Percentiles rank a stretch among this genome's conserved stretches.
Evolutionary conservation across 2,329 filamentous ascomycete genomes (phyloP).

Genomic region (Pseudofabraea citricarpa): DNA sequence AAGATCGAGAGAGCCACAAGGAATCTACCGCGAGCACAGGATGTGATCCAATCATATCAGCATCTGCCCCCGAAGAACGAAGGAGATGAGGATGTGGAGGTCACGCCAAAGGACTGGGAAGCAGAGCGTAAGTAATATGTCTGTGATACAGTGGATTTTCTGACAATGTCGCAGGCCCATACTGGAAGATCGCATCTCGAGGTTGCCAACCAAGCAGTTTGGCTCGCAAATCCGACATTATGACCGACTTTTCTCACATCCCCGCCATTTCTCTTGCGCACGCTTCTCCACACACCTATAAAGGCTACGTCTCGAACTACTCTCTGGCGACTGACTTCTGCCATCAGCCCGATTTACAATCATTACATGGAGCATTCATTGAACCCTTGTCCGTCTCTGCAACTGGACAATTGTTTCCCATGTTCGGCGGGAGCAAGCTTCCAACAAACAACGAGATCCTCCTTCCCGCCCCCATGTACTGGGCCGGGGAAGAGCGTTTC

Average conservation of each 20-base stretch:
- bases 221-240: constrained; percentile 43
- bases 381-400: constrained; percentile 46
- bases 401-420: constrained; percentile 50
- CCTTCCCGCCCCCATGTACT: constrained; percentile 61
- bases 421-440: constrained; percentile 59
- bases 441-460: constrained; percentile 60
- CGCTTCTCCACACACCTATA: constrained; percentile 32
- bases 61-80: constrained; percentile 27
- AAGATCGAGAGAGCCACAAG: constrained; percentile 36
- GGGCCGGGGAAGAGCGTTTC: constrained; percentile 54
- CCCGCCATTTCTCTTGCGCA: constrained; percentile 45
- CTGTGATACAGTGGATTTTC: constrained; percentile 52
- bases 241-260: constrained; percentile 38
- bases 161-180: constrained; percentile 42
- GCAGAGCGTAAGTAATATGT: constrained; percentile 29
- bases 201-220: constrained; percentile 60
- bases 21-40: constrained; percentile 54
- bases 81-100: constrained; percentile 28
- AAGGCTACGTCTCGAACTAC: constrained; percentile 34
- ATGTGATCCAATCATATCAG: constrained; percentile 42
- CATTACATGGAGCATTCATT: constrained; percentile 48
- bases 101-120: constrained; percentile 14
- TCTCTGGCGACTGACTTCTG: constrained; percentile 42
- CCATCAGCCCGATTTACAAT: constrained; percentile 50
- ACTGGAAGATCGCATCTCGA: constrained; percentile 52